phyloP scores from a whole-genome alignment of 192 early-diverging fungal species.

The Backusella tarrabulga region DNA sequence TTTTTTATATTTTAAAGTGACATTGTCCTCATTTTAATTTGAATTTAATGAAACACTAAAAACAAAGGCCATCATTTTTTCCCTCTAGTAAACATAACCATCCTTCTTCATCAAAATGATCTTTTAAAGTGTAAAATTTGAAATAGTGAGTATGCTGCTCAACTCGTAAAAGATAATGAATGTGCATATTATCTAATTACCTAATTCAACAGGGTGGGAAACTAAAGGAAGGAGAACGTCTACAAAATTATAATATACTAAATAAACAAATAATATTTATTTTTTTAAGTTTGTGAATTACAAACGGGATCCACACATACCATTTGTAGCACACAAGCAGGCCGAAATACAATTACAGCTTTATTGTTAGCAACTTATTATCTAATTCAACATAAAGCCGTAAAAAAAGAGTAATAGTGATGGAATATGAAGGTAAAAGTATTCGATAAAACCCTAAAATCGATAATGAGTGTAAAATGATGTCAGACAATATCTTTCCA shows the following conservation, averaged over 20 bases:
- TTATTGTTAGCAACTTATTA: background rate
- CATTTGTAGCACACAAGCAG: background rate
- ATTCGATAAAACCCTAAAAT: background rate
- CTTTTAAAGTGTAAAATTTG: background rate
- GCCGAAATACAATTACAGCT: background rate
- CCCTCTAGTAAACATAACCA: background rate
- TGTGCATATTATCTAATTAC: background rate
- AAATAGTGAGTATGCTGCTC: background rate
- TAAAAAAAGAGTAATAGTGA: background rate
- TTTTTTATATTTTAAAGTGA: no score
- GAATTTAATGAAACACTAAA: background rate
- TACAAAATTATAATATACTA: background rate
- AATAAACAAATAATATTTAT: background rate
- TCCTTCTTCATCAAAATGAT: no score
- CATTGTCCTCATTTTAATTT: background rate
- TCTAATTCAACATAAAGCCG: no score
- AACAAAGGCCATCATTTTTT: background rate
- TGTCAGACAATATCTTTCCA: background rate
- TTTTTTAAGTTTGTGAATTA: background rate
- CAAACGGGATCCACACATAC: background rate
- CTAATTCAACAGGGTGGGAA: background rate
- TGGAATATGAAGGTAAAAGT: background rate
- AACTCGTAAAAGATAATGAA: background rate
- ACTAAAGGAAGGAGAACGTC: background rate
- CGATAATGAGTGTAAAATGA: background rate